Evolutionary conservation across 768 basidiomycete genomes (phyloP).

Genomic region (Naganishia kalamii): DNA sequence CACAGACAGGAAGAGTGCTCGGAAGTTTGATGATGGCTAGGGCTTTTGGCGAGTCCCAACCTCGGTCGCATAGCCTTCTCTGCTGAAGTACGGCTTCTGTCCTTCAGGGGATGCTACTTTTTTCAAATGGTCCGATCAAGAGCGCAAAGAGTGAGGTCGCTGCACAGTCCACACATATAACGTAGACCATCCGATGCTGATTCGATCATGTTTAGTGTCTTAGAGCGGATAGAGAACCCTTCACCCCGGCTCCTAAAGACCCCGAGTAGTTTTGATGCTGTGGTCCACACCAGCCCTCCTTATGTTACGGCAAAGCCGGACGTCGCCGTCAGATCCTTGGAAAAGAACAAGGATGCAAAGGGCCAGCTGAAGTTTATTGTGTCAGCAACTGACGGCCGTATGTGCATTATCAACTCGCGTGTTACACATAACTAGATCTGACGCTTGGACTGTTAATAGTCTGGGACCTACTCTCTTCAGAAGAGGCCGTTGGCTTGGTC

Average conservation of each 20-base stretch:
- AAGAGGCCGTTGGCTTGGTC: slow-evolving; percentile 39
- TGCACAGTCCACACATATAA: no score
- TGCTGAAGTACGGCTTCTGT: no score
- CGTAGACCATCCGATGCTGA: no score
- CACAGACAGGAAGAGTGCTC: slow-evolving; percentile 34
- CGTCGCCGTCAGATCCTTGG: slow-evolving; percentile 34
- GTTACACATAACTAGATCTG: not conserved
- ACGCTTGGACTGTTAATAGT: slow-evolving; percentile 24
- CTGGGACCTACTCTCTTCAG: slow-evolving; percentile 42
- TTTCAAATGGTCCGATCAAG: no score
- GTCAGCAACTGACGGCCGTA: slow-evolving; percentile 38
- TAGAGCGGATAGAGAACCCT: no score
- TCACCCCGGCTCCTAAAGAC: no score
- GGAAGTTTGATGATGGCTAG: slow-evolving; percentile 42
- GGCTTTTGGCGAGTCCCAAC: slow-evolving; percentile 30
- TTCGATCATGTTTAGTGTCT: no score
- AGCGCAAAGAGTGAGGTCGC: no score
- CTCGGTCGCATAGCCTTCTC: not conserved
- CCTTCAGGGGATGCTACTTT: slow-evolving; percentile 34
- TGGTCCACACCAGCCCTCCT: slow-evolving; percentile 28
- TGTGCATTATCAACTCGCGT: not conserved
- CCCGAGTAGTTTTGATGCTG: slow-evolving; percentile 30
- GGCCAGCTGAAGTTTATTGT: slow-evolving; percentile 42
- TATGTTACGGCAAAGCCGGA: slow-evolving; percentile 42
- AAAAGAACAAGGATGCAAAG: not conserved